phyloP scores from a whole-genome alignment of 345 rosid genomes.

The Jatropha curcas region DNA sequence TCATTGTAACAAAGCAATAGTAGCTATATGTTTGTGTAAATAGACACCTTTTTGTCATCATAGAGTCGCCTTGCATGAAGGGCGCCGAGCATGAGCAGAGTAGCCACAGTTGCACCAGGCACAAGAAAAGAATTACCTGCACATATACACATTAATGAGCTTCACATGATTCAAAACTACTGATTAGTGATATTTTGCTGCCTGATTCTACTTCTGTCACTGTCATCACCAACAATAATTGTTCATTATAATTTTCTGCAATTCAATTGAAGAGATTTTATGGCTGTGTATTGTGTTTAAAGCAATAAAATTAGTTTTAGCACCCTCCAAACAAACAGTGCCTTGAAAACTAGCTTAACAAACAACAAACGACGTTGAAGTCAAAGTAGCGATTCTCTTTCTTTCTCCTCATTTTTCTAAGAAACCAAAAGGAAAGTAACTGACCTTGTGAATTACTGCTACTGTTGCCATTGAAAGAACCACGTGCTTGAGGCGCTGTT shows the following conservation, averaged over 20 bases:
- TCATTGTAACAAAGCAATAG: not conserved
- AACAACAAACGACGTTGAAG: not conserved
- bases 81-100: slow-evolving; percentile 91
- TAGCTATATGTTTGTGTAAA: not conserved
- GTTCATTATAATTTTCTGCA: not conserved
- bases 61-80: slow-evolving; percentile 95
- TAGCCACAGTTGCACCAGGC: slow-evolving; percentile 91
- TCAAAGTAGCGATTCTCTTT: not conserved
- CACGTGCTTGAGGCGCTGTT: slow-evolving; percentile 40
- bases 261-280: not conserved
- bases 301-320: not conserved
- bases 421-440: slow-evolving; percentile 6
- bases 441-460: slow-evolving; percentile 57
- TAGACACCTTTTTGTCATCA: slow-evolving; percentile 74
- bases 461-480: slow-evolving; percentile 43
- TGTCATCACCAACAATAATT: not conserved
- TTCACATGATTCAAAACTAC: slow-evolving; percentile 1
- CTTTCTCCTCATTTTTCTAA: not conserved
- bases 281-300: not conserved
- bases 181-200: not conserved
- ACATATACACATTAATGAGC: slow-evolving; percentile 9
- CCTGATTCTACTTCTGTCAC: not conserved
- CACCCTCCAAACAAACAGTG: slow-evolving; percentile 1
- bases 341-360: not conserved
- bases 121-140: slow-evolving; percentile 69